Base-by-base conservation (phyloP, 2,329 filamentous ascomycete species). In the Penicillium sp. region DNA sequence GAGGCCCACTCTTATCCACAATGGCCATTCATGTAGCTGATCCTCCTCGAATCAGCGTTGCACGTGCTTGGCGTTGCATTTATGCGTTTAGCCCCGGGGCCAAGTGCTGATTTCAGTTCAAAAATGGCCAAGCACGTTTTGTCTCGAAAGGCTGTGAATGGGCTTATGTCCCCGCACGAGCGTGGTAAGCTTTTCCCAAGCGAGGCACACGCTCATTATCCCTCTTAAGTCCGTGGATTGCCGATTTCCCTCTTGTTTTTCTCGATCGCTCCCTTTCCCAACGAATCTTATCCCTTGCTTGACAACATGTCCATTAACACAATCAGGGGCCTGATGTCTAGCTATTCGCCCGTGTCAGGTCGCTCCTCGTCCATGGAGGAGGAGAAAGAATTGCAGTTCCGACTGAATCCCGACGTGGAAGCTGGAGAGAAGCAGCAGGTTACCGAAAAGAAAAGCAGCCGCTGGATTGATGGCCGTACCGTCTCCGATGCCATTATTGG, bases 401-500 rank as follows among this genome's bases (percentile, higher is more conserved):
- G 55, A 11, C 58, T 66, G 41, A 60, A 53, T 27, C 47, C 61
- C 2, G 60, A 58, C 46, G 55, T 62, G 9, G 59, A 65, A 40
- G 37, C 54, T 6, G 54, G 49, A 23, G 57, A 58, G 4, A 56
- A 27, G 29, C 53, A 58, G 20, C 53, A 58, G 20, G 44, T 49
- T 43, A 12, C 45, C 6, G 66, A 69, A 43, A 64, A 66, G 53
- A 69, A 66, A 42, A 59, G 55, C 15, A 59, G 55, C 15, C 65
- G 64, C 41, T 59, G 69, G 49, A 63, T 75, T 26, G 72, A 75
- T 43, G 70, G 72, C 31, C 71, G 73, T 7, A 69, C 72, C 22
- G 69, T 75, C 8, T 75, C 73, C 44, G 86, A 90, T 71, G 80
- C 86, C 59, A 90, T 89, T 56, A 87, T 92, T 62, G 89, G 89